These are phyloP conservation scores for Platanthera zijinensis DNA, from an alignment of 106 monocot genomes.

Conservation along the genomic window DNA sequence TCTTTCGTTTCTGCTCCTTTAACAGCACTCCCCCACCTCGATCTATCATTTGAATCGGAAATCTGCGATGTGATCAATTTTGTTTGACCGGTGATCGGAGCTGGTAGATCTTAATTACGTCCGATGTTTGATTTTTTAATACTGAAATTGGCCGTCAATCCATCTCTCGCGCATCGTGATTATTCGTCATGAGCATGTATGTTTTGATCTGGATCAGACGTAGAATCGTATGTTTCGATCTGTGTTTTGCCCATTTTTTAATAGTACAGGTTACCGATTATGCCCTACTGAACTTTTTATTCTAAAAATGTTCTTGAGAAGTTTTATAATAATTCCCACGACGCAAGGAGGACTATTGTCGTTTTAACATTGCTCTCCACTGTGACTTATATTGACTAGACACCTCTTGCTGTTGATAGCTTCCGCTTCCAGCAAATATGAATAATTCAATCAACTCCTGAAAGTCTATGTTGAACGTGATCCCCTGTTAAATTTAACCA, in stretches of 20 bases:
- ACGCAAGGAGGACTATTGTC: neutral
- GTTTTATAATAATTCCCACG: neutral
- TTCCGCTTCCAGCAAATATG: neutral
- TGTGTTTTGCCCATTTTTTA: neutral
- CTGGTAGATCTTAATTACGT: neutral
- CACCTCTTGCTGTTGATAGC: neutral
- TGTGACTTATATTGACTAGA: neutral
- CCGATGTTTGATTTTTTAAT: neutral
- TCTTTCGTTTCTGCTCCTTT: neutral
- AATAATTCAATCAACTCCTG: neutral
- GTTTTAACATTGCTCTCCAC: neutral
- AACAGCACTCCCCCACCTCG: neutral
- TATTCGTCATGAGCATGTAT: neutral
- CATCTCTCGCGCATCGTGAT: neutral
- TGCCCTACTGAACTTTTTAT: neutral
- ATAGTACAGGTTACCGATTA: neutral
- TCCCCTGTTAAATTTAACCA: neutral
- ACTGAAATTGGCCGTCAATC: neutral
- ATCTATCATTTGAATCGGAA: constrained; percentile 2
- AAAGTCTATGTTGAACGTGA: neutral
- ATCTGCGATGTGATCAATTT: neutral
- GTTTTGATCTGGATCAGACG: neutral
- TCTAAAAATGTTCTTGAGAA: neutral
- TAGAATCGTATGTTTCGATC: neutral
- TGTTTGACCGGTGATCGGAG: neutral